Evolutionary conservation across 495 filamentous ascomycete species (phyloP), one percentile per base, ranked within the genome.

Genomic region (Friedmanniomyces endolithicus): DNA sequence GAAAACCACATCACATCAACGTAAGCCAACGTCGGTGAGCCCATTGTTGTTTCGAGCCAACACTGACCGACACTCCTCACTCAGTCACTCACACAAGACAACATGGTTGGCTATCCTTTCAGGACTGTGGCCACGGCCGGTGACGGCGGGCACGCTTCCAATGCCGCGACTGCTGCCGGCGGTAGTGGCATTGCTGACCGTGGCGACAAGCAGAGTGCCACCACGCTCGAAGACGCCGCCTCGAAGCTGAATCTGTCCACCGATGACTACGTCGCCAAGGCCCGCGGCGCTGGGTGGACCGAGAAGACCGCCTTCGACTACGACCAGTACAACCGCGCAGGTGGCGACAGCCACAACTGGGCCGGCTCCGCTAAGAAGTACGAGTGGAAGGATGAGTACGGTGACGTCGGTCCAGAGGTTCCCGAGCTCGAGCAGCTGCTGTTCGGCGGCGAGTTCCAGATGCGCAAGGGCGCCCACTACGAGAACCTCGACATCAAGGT

Each of bases 331-430:
- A 25, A 57, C 49, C 44, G 52, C 31, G 12, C 7, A 6, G 53
- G 52, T 34, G 59, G 50, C 14, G 25, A 51, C 22, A 43, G 57
- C 29, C n/a, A 11, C 19, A 37, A 58, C 12, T 62, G 34, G 41
- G 49, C 48, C 22, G 59, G 50, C 23, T 39, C 50, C 1, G 82
- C 82, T 24, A 62, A 61, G 1, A 76, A 82, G 16, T 97, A 98
- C 54, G 83, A 94, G 65, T 96, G 86, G 85, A 74, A 81, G 11
- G 87, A 87, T 1, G 87, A 94, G 4, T 84, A 75, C 57, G 92
- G 90, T 11, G 90, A 98, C 49, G 71, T 97, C 47, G 89, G 82
- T 27, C 92, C 90, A 4, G 68, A 68, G 37, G 71, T 79, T 58
- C 68, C 74, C 0, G 75, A 76, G 37, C 78, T 98, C 0, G 88